A percentile compares a stretch with the other conserved stretches of the same genome.
phyloP scores from a whole-genome alignment of 2,329 filamentous ascomycete species.

The Passalora sequoiae region DNA sequence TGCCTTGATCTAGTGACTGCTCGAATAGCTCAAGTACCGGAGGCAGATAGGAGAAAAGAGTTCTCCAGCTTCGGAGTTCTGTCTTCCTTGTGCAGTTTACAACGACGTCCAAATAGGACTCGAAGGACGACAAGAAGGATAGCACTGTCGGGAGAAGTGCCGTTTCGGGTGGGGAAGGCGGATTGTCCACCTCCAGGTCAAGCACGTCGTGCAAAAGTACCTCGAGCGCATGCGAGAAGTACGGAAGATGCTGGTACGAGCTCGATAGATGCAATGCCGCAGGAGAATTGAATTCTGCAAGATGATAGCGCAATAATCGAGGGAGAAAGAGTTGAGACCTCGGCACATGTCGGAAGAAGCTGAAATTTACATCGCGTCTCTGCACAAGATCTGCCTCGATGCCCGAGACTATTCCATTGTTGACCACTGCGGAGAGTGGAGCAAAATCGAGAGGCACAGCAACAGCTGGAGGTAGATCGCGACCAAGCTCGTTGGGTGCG shows the following conservation, averaged over 20 bases:
- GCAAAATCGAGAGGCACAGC: conserved; percentile 90
- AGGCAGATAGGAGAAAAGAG: conserved; percentile 84
- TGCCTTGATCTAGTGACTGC: conserved; percentile 76
- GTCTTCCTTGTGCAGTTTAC: conserved; percentile 97
- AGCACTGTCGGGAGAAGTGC: conserved; percentile 49
- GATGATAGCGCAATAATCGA: conserved; percentile 73
- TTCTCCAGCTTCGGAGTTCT: conserved; percentile 89
- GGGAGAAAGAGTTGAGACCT: conserved; percentile 92
- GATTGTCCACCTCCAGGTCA: conserved; percentile 85
- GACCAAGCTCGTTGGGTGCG: conserved; percentile 58
- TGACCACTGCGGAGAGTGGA: conserved; percentile 78
- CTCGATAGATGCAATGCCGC: conserved; percentile 77
- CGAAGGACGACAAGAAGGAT: conserved; percentile 53
- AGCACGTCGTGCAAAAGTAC: conserved; percentile 87
- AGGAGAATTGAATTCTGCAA: conserved; percentile 69
- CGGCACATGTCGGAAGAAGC: conserved; percentile 81
- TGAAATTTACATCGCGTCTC: conserved; percentile 83
- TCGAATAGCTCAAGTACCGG: conserved; percentile 90
- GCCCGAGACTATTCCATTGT: conserved; percentile 83
- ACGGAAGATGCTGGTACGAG: conserved; percentile 79
- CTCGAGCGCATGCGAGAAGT: conserved; percentile 90
- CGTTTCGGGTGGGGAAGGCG: conserved; percentile 40
- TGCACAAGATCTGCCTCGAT: conserved; percentile 93
- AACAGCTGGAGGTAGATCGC: conserved; percentile 69
- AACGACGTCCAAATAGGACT: conserved; percentile 87